Base-by-base conservation (phyloP, 208 protist species). In the Trichomonas tenax region DNA sequence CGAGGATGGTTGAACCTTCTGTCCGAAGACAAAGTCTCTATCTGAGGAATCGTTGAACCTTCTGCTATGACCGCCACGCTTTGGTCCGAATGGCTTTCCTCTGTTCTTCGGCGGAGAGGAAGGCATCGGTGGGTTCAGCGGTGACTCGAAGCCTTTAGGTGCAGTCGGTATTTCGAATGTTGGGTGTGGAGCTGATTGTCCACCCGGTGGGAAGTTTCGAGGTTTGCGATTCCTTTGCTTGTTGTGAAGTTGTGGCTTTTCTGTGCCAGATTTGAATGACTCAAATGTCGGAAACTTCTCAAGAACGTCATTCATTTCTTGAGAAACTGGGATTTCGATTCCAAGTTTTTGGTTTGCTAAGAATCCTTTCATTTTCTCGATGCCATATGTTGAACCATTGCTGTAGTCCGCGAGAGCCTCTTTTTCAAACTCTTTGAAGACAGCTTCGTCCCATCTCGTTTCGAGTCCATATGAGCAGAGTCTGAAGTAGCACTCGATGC, bases 391-490 rank as follows among this genome's bases (percentile, higher is more conserved):
- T 11, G 44, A 51, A 21, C 44, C 44, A 34, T 38, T 48, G 17
- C 44, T 58, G 44, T 51, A 93, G 21, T 93, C 86, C 0, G 0
- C 17, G 44, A 93, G 86, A 17, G 86, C 86, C 36, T 93, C 86
- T 2, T 38, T 6, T 58, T 93, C 40, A 15, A 93, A 51, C 14
- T 93, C n/a, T 48, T 48, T 51, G 44, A 93, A 93, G 4, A 93
- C 44, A 8, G 9, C 2, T n/a, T 23, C 26, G 44, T 93, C 31
- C 44, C 40, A 93, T 3, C 31, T 48, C 23, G 9, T 34, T 38
- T 93, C 86, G n/a, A 93, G 44, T 34, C 86, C 86, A 38, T 93
- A 93, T 34, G 86, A 93, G 31, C 86, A 93, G 38, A 93, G 44
- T 51, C 86, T 48, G 44, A 93, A 93, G 31, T 51, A 93, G 31